Evolutionary conservation across 768 basidiomycete genomes (phyloP), one percentile per base, ranked within the genome.

Genomic region (Xerocomellus dryophilus): DNA sequence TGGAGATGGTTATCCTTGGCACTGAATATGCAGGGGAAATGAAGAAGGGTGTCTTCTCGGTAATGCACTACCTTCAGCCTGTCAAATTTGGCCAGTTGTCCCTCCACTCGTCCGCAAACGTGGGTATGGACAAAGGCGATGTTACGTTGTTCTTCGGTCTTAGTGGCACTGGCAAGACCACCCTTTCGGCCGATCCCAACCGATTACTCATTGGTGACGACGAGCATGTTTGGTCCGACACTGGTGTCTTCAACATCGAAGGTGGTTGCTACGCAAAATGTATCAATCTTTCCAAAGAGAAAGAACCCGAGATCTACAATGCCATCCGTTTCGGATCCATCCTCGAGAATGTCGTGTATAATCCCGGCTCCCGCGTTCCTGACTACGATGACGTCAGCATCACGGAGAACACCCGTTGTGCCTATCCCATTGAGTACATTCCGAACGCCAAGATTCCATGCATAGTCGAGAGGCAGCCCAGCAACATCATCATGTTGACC

Each of bases 1-100:
- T 94, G 93, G 97, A 99, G 74, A 99, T 99, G 97, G 96, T 99
- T 66, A 98, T 99, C 67, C 91, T 99, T 63, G 96, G 91, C 51
- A 96, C 93, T 25, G 94, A 98, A 70, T 98, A 98, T 67, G 94
- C 94, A 29, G 94, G 94, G 47, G 94, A 99, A 79, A 99, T 99
- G 97, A 99, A 99, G 79, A 99, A 99, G 84, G 97, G 97, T 68
- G 92, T 99, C 71, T 99, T 99, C 79, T 93, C 90, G 41, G 94
- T 99, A 63, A 99, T 99, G 96, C 96, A 99, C 76, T 99, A 98
- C 73, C 82, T 99, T 56, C 93, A 96, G 78, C 97, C 97, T 7
- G 88, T 98, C 79, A 98, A 97, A 71, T 98, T 97, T 67, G 93
- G 93, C 48, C 94, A 98, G 71, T 83, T 99, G 50, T 97, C 94